Evolutionary conservation across 768 basidiomycete species (phyloP), one percentile per base, ranked within the genome.

Genomic region (Thelephora aurantiotincta): DNA sequence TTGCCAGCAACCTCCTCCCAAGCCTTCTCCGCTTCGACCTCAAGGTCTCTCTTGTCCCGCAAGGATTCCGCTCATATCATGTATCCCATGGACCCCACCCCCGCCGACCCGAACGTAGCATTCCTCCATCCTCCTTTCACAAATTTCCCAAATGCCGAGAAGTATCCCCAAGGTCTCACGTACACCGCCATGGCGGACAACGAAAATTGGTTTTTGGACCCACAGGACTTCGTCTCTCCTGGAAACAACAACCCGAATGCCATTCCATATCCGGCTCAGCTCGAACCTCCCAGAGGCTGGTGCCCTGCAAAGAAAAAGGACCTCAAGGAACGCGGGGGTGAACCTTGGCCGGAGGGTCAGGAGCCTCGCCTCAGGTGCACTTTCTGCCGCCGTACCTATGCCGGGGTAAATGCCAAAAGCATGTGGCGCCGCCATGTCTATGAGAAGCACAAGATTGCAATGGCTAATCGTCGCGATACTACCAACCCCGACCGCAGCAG

Each of bases 361-460:
- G 82, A 85, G 55, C 85, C 85, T 6, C 67, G 82, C 14, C 69
- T 90, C 20, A 72, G 86, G 43, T 90, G 86, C 63, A 89, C 86
- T 1, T 88, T 90, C 57, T 90, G 86, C 55, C 68, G 87, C 54
- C 73, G 87, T 53, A 82, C 79, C 5, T 90, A 90, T 55, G 82
- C 85, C 3, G 86, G 86, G 11, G 82, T 86, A 30, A 90, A 90
- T 58, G 87, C 86, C 5, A 88, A 89, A 64, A 88, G 85, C 58
- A 90, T 90, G 86, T 90, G 86, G 86, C 68, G 86, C 50, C 71
- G 86, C 43, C 86, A 90, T 60, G 86, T 90, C 26, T 87, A 82
- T 52, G 87, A 90, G 64, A 88, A 89, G 58, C 86, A 90, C 61
- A 88, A 86, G 63, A 84, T 90, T 57, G 83, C 86, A 35, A 89